Base-by-base conservation (phyloP, 1,284 basidiomycete genomes). In the Cutaneotrichosporon mucoides region DNA sequence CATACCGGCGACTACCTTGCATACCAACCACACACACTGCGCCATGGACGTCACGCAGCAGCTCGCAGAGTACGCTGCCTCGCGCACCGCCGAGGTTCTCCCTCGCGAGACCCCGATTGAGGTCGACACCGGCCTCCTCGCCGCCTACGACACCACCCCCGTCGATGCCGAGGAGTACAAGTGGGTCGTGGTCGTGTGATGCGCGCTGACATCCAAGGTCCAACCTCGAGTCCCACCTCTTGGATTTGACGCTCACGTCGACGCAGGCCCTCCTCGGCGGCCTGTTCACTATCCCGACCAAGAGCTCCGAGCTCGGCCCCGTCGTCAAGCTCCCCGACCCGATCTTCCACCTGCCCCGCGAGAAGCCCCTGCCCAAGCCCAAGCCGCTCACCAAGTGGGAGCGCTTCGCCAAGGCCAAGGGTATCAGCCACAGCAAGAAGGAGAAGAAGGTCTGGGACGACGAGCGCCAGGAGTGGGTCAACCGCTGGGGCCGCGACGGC, bases 311-410 rank as follows among this genome's bases (percentile, higher is more conserved):
- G 41, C 88, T 92, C 67, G 95, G 94, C 0, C 91, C 91, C 0
- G 82, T 95, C 55, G 91, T 89, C 2, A 81, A 86, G 60, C 86
- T 97, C 4, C 93, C 95, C 0, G 76, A 85, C 2, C 86, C 91
- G 5, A 85, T 82, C 5, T 90, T 87, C 40, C 80, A 82, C 49
- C 83, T 98, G 1, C 95, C 95, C 0, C 85, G 95, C 38, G 85
- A 93, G 47, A 99, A 99, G 77, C 89, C 89, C 1, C 81, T 98
- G 33, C 95, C 95, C 0, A 94, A 93, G 73, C 88, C 89, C 4
- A 96, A 95, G 79, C 88, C 89, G 4, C 84, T 84, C 51, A 98
- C 95, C 12, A 99, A 97, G 77, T 99, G 96, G 96, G 91, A 98
- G 81, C 84, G 86, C 63, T 99, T 98, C 72, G 95, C 95, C 12